Evolutionary conservation across 192 early-diverging fungal species (phyloP).

Genomic region (Gonapodya sp.): DNA sequence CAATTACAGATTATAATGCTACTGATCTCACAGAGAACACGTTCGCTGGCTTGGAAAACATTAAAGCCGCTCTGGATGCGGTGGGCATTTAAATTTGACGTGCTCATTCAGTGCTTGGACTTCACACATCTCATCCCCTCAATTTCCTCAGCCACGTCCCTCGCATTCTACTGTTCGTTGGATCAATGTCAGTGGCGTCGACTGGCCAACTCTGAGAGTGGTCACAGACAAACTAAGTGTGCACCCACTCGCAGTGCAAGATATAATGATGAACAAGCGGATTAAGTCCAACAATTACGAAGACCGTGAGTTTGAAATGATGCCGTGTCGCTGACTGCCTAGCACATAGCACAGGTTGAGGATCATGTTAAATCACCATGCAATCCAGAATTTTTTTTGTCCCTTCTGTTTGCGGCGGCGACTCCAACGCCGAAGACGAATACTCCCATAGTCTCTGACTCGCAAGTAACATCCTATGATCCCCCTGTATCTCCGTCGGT

Average conservation of each 20-base stretch:
- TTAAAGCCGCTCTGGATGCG: background rate
- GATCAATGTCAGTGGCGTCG: background rate
- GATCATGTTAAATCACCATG: too few species aligned
- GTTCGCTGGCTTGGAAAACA: background rate
- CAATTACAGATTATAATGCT: background rate
- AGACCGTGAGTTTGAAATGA: background rate
- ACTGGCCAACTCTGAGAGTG: background rate
- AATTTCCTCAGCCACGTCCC: background rate
- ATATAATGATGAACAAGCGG: background rate
- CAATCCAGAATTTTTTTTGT: too few species aligned
- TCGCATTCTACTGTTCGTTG: background rate
- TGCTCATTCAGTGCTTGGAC: background rate
- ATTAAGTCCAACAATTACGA: background rate
- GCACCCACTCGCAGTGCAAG: conserved; percentile 1
- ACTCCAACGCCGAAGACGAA: too few species aligned
- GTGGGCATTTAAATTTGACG: background rate
- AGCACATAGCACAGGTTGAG: too few species aligned
- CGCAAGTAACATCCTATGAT: too few species aligned
- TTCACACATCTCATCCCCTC: background rate
- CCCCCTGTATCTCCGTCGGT: background rate
- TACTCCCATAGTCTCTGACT: too few species aligned
- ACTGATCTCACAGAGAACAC: background rate
- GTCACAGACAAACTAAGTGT: background rate
- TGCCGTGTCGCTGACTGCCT: background rate
- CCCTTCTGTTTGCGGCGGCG: too few species aligned